Conservation (phyloP, 805 yeast genomes). For the Kregervanrija fluxuum region DNA sequence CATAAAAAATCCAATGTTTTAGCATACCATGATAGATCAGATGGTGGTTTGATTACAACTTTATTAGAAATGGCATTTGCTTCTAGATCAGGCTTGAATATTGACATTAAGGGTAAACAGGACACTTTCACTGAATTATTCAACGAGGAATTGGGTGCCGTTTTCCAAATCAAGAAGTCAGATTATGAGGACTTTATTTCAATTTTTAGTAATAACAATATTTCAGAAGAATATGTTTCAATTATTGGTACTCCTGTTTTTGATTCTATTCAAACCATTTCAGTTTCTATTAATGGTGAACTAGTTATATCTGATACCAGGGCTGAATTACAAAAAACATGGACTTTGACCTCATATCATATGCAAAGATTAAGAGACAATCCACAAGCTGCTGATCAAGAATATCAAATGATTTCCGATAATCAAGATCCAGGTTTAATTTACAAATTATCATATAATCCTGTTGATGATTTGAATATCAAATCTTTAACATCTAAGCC, state of each 20-base stretch:
- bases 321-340: conserved; percentile 65
- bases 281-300: conserved; percentile 39
- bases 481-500: conserved; percentile 45
- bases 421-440: conserved; percentile 86
- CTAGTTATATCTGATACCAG: conserved; percentile 49
- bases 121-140: conserved; percentile 52
- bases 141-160: conserved; percentile 94
- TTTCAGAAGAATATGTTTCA: conserved; percentile 45
- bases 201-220: conserved; percentile 51
- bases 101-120: conserved; percentile 34
- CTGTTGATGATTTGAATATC: conserved; percentile 40
- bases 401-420: conserved; percentile 65
- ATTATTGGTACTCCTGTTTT: conserved; percentile 67
- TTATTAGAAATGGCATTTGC: conserved; percentile 96
- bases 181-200: conserved; percentile 49
- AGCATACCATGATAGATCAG: conserved; percentile 93
- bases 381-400: conserved; percentile 86
- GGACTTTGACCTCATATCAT: conserved; percentile 86
- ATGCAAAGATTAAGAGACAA: conserved; percentile 91
- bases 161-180: conserved; percentile 68
- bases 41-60: conserved; percentile 89
- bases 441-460: conserved; percentile 68
- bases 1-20: conserved; percentile 62
- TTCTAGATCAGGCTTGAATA: conserved; percentile 75
- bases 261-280: conserved; percentile 37